Evolutionary conservation across 768 basidiomycete species (phyloP).

Genomic region (Phanerodontia chrysosporium): DNA sequence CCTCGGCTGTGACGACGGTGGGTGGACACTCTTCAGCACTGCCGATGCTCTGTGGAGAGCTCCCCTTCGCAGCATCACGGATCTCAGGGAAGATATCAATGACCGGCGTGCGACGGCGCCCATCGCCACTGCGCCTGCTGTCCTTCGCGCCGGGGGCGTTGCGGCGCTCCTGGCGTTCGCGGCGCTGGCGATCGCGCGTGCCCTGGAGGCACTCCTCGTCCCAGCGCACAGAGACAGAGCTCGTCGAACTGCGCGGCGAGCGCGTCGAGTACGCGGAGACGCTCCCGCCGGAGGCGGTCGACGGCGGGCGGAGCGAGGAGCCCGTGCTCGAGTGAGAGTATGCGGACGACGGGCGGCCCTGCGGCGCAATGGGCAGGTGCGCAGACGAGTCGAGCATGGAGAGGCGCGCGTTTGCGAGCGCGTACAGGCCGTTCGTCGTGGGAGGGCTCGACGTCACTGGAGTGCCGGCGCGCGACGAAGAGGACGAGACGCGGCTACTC

Average conservation of each 20-base stretch:
- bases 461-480: background rate
- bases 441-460: slow-evolving; percentile 7
- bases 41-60: slow-evolving; percentile 5
- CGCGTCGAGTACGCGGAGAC: slow-evolving; percentile 33
- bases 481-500: background rate
- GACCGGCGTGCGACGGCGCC: slow-evolving; percentile 49
- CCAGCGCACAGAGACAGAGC: slow-evolving; percentile 44
- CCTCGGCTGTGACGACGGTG: slow-evolving; percentile 42
- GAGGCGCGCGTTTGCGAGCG: slow-evolving; percentile 17
- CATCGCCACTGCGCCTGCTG: slow-evolving; percentile 46
- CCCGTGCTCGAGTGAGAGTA: slow-evolving; percentile 28
- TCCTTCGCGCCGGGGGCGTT: too few species aligned
- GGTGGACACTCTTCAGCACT: background rate
- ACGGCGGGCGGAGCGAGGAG: slow-evolving; percentile 46
- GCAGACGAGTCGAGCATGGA: too few species aligned
- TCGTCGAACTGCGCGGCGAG: slow-evolving; percentile 30
- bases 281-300: slow-evolving; percentile 29
- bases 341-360: slow-evolving; percentile 34
- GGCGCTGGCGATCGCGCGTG: slow-evolving; percentile 38
- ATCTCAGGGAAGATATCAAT: slow-evolving; percentile 56
- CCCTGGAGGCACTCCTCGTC: slow-evolving; percentile 46
- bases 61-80: slow-evolving; percentile 2
- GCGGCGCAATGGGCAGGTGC: slow-evolving; percentile 28
- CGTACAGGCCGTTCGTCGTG: background rate
- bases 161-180: slow-evolving; percentile 22